Conservation (phyloP, 192 early-diverging fungal species). For the Hyaloraphidium curvatum region DNA sequence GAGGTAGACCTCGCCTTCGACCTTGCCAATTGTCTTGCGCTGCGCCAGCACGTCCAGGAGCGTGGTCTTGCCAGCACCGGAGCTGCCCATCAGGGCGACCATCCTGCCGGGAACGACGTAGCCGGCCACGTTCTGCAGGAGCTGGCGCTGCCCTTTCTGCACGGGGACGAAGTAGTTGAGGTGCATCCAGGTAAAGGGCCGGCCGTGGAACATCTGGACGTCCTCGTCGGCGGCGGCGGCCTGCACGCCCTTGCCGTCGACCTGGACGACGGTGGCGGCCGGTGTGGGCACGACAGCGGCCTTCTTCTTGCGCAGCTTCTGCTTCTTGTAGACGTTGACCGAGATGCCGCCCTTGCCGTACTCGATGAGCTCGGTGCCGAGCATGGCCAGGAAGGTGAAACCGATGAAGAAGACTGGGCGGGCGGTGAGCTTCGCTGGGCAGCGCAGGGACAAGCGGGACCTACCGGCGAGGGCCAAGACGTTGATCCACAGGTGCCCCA, state of each 20-base stretch:
- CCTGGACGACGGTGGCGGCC: too few species aligned
- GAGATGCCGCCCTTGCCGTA: conserved; percentile 31
- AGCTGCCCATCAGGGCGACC: conserved; percentile 63
- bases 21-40: conserved; percentile 51
- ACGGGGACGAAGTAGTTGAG: conserved; percentile 50
- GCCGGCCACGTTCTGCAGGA: conserved; percentile 45
- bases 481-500: conserved; percentile 33
- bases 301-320: too few species aligned
- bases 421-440: too few species aligned
- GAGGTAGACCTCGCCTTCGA: conserved; percentile 50
- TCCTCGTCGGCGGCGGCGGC: not conserved
- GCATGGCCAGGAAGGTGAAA: conserved; percentile 14
- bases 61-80: conserved; percentile 58
- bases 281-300: too few species aligned
- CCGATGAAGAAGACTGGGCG: too few species aligned
- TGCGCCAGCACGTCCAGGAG: conserved; percentile 54
- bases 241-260: too few species aligned
- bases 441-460: too few species aligned
- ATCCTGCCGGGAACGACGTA: conserved; percentile 58
- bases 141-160: conserved; percentile 36
- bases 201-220: too few species aligned
- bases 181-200: conserved; percentile 38
- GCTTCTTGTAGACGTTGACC: conserved; percentile 27
- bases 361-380: conserved; percentile 41
- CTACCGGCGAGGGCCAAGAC: conserved; percentile 32